These are phyloP conservation scores for Syncephalastrum sp. DNA, from an alignment of 371 early-diverging fungal genomes.

Conservation along the genomic window DNA sequence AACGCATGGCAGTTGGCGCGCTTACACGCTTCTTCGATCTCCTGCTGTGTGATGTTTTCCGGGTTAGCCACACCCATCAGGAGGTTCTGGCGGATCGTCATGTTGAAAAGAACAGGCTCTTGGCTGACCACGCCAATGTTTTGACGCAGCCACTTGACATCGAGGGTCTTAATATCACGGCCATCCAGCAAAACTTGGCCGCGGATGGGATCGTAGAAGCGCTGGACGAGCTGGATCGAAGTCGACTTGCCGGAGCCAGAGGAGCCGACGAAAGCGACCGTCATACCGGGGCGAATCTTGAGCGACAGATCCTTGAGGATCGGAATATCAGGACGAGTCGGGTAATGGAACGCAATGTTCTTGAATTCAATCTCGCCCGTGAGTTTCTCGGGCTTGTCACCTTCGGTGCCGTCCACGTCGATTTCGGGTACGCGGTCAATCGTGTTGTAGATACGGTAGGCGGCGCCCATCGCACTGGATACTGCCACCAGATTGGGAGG, in stretches of 20 bases:
- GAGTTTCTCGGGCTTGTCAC: slow-evolving; percentile 49
- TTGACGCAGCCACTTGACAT: slow-evolving; percentile 71
- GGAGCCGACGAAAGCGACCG: slow-evolving; percentile 77
- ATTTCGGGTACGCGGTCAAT: slow-evolving; percentile 77
- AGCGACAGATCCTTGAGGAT: slow-evolving; percentile 64
- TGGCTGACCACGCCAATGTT: slow-evolving; percentile 86
- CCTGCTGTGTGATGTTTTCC: slow-evolving; percentile 50
- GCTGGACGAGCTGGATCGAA: slow-evolving; percentile 81
- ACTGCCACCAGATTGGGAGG: slow-evolving; percentile 65
- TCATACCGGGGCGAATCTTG: slow-evolving; percentile 69
- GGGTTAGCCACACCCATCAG: slow-evolving; percentile 48
- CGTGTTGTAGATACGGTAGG: slow-evolving; percentile 67
- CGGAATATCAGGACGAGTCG: slow-evolving; percentile 72
- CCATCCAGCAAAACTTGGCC: slow-evolving; percentile 77
- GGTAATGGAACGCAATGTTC: slow-evolving; percentile 73
- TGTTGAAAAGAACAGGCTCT: slow-evolving; percentile 88
- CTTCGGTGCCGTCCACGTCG: slow-evolving; percentile 53
- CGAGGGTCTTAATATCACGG: slow-evolving; percentile 60
- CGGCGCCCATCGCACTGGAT: slow-evolving; percentile 67
- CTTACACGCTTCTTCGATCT: slow-evolving; percentile 61
- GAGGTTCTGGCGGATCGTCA: slow-evolving; percentile 80
- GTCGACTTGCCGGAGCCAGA: slow-evolving; percentile 94
- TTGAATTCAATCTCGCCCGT: slow-evolving; percentile 70
- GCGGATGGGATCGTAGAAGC: slow-evolving; percentile 80
- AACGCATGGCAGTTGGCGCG: slow-evolving; percentile 77